Conservation (phyloP, 169 alveolate species). For the Plasmodium cynomolgi region DNA sequence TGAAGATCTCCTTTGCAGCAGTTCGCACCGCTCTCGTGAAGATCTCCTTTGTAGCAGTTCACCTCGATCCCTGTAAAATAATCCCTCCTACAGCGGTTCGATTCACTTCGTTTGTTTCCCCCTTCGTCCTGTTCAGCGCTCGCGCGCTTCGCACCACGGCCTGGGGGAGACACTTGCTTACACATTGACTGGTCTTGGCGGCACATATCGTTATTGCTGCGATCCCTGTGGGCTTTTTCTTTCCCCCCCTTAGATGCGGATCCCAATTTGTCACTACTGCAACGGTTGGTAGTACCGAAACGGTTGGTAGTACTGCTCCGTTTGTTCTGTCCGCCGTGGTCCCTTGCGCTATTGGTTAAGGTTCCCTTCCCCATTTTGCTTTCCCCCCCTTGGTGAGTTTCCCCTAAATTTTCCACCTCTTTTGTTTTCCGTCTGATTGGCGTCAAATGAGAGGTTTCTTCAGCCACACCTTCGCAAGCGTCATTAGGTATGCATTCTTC, state of each 20-base stretch:
- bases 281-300: not conserved
- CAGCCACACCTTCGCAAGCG: not conserved
- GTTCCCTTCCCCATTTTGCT: not conserved
- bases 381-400: not conserved
- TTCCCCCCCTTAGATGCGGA: not conserved
- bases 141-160: not conserved
- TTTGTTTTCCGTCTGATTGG: not conserved
- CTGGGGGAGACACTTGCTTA: not conserved
- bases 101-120: not conserved
- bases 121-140: not conserved
- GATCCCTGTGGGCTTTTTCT: not conserved
- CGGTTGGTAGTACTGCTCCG: not conserved
- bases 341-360: not conserved
- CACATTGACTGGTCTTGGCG: not conserved
- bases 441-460: not conserved
- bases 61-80: not conserved
- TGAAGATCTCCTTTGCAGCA: not conserved
- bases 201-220: not conserved
- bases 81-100: not conserved
- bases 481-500: not conserved
- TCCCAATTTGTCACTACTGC: not conserved
- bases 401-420: not conserved
- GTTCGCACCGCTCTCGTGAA: not conserved
- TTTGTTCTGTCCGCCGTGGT: not conserved
- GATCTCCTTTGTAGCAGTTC: constrained; percentile 26